phyloP scores from a whole-genome alignment of 345 rosid genomes.

The Aquilaria malaccensis region DNA sequence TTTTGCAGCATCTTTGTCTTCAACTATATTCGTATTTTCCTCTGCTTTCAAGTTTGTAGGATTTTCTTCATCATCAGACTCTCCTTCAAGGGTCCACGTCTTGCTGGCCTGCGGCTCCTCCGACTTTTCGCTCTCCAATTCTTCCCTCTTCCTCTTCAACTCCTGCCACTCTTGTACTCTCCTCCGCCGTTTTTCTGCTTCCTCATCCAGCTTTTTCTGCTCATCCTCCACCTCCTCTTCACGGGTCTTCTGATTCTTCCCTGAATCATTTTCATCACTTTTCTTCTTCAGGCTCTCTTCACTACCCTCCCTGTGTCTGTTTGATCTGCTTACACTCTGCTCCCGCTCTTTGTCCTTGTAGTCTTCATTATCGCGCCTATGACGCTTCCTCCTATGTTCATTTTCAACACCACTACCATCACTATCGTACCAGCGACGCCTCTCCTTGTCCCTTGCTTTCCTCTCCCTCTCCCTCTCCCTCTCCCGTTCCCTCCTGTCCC shows the following conservation, averaged over 20 bases:
- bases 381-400: conserved; percentile 49
- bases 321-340: conserved; percentile 43
- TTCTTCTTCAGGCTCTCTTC: conserved; percentile 52
- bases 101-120: conserved; percentile 41
- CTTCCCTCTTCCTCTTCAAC: conserved; percentile 78
- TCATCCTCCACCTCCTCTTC: conserved; percentile 88
- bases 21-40: conserved; percentile 52
- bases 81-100: conserved; percentile 89
- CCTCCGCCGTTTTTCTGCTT: conserved; percentile 83
- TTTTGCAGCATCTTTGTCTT: conserved; percentile 28
- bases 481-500: conserved; percentile 27
- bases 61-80: conserved; percentile 89
- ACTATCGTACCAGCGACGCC: conserved; percentile 39
- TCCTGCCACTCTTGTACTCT: conserved; percentile 99
- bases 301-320: conserved; percentile 42
- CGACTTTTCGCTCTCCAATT: conserved; percentile 54
- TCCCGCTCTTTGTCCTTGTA: conserved; percentile 60
- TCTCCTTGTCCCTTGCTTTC: conserved; percentile 54
- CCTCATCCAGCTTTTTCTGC: conserved; percentile 72
- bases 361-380: conserved; percentile 47
- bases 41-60: conserved; percentile 32
- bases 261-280: conserved; percentile 46
- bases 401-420: conserved; percentile 55
- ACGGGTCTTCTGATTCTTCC: conserved; percentile 40
- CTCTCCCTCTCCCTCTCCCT: conserved; percentile 51